Percentiles rank a stretch among this genome's conserved stretches.
phyloP scores from a whole-genome alignment of 2,329 filamentous ascomycete genomes.

The Sporothrix protearum region DNA sequence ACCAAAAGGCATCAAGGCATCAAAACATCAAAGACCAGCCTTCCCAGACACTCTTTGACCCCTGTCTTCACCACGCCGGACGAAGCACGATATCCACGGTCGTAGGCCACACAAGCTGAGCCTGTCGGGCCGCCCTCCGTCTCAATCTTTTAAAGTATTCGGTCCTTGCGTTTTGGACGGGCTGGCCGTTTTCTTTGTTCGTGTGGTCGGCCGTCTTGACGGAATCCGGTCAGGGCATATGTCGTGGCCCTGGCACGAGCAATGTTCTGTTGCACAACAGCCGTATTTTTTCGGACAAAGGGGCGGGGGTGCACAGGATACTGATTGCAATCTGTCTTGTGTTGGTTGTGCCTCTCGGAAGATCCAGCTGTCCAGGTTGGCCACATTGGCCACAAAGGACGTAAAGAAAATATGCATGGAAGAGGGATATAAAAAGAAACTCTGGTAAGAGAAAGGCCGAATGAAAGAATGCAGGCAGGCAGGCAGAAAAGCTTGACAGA shows the following conservation, averaged over 20 bases:
- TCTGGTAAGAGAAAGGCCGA: neutral
- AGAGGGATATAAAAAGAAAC: neutral
- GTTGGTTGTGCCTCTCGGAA: neutral
- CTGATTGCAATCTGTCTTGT: neutral
- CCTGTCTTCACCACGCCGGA: neutral
- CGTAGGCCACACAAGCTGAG: neutral
- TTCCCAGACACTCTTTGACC: neutral
- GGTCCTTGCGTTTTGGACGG: neutral
- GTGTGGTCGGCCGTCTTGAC: slow-evolving; percentile 13
- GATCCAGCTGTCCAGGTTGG: neutral
- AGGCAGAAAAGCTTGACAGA: neutral
- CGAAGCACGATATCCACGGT: no score
- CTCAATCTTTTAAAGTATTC: neutral
- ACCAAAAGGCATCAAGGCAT: neutral
- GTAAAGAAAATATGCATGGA: neutral
- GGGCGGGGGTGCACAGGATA: neutral
- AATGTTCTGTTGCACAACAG: neutral
- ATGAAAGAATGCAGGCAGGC: neutral
- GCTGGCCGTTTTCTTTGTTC: slow-evolving; percentile 16
- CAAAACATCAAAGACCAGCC: slow-evolving; percentile 1
- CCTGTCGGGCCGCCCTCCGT: neutral
- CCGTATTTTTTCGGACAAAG: slow-evolving; percentile 9
- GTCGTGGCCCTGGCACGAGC: neutral
- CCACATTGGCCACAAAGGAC: slow-evolving; percentile 17
- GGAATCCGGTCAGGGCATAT: slow-evolving; percentile 1